Evolutionary conservation across 169 alveolate species (phyloP).

Genomic region (Plasmodium inui): DNA sequence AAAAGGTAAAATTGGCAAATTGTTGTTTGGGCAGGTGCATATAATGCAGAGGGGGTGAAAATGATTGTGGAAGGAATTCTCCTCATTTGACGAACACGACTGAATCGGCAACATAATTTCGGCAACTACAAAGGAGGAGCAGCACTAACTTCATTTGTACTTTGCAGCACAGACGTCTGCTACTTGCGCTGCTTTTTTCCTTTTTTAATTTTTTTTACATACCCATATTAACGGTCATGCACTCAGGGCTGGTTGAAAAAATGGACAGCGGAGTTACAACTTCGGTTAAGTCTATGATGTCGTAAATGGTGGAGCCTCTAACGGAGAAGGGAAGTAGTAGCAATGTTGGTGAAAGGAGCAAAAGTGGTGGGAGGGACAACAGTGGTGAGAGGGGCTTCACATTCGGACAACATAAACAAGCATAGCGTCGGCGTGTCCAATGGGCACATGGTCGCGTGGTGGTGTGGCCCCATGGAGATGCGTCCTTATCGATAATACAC

Average conservation of each 20-base stretch:
- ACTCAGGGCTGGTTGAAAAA: slow-evolving; percentile 62
- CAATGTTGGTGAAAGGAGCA: background rate
- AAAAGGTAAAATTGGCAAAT: background rate
- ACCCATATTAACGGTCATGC: slow-evolving; percentile 55
- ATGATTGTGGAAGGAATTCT: background rate
- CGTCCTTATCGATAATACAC: background rate
- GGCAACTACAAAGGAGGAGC: background rate
- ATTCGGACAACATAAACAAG: background rate
- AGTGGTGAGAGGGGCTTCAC: background rate
- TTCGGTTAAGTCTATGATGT: slow-evolving; percentile 21
- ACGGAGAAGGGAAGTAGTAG: background rate
- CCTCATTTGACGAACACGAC: background rate
- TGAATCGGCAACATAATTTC: background rate
- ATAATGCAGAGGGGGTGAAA: background rate
- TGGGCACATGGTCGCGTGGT: background rate
- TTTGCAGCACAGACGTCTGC: background rate
- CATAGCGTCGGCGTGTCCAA: background rate
- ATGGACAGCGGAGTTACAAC: slow-evolving; percentile 49
- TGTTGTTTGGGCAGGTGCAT: background rate
- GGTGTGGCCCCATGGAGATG: background rate
- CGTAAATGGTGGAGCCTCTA: slow-evolving; percentile 57
- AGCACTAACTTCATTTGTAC: background rate
- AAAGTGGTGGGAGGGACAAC: no score
- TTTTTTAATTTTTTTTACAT: background rate
- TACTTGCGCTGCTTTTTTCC: background rate